phyloP scores from a whole-genome alignment of 768 basidiomycete species.

The Leucosporidium scottii region DNA sequence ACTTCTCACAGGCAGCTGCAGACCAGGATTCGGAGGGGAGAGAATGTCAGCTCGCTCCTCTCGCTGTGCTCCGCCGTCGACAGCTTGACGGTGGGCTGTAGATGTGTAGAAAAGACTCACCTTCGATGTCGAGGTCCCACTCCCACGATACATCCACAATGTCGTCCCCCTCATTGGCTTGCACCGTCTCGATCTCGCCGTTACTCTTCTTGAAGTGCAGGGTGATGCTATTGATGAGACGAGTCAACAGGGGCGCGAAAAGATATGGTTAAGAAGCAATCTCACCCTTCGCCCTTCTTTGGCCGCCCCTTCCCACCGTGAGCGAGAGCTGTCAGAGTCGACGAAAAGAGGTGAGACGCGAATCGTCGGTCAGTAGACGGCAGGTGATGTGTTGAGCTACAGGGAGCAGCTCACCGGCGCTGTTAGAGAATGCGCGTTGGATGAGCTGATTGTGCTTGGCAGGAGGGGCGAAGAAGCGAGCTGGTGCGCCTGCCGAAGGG shows the following conservation, averaged over 20 bases:
- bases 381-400: no score
- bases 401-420: no score
- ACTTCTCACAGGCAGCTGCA: constrained; percentile 39
- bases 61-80: not conserved
- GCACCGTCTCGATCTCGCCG: constrained; percentile 74
- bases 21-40: not conserved
- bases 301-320: constrained; percentile 60
- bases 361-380: no score
- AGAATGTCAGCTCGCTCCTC: not conserved
- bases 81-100: not conserved
- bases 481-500: no score
- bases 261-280: not conserved
- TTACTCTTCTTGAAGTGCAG: constrained; percentile 84
- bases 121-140: constrained; percentile 92
- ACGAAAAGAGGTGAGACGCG: no score
- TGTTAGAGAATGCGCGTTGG: no score
- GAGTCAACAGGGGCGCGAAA: not conserved
- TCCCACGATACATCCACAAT: constrained; percentile 85
- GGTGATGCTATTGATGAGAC: constrained; percentile 57
- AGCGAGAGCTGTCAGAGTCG: not conserved
- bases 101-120: constrained; percentile 46
- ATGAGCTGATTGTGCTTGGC: no score
- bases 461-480: no score
- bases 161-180: constrained; percentile 91
- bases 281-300: constrained; percentile 61